Evolutionary conservation across 2,329 filamentous ascomycete genomes (phyloP), one percentile per base, ranked within the genome.

Genomic region (Penicillium occitanis): DNA sequence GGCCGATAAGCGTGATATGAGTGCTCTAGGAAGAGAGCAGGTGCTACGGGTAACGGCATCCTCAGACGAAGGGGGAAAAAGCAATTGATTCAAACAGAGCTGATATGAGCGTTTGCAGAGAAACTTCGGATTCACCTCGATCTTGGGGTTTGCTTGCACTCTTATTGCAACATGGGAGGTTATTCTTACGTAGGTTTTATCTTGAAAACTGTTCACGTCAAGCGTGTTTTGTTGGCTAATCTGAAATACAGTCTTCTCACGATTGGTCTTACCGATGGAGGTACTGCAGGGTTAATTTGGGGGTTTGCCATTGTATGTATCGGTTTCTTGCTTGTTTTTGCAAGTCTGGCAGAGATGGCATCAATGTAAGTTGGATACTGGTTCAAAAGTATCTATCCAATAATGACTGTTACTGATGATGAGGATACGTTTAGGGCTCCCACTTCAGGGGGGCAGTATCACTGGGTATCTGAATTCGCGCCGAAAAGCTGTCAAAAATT

Each of bases 401-500:
- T 22, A 13, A 55, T 55, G 10, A 14, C 3, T 19, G 8, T 35
- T 35, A 19, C n/a, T 55, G 17, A 35, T 19, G 11, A 55, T 13
- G n/a, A 37, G 30, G 28, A 25, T 25, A 44, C 3, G 5, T n/a
- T 14, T 53, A 78, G 76, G 76, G 77, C 78, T 10, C 80, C 80
- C 14, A 80, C 77, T 48, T 74, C 79, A 6, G 77, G 77, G 44
- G 77, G 76, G 17, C 77, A 78, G 58, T 77, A 79, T 61, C 77
- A 80, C 64, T 81, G 77, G 77, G 77, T 80, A 3, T 77, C 76
- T 14, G 76, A 81, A 48, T 81, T 84, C 68, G 79, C 81, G n/a
- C 80, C 81, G 17, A 72, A 68, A 13, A 71, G 69, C 5, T 75
- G 68, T 30, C 79, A 82, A 64, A 81, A 78, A 42, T 76, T 78